Evolutionary conservation across 2,329 filamentous ascomycete species (phyloP).

Genomic region (Lasiodiplodia sp.): DNA sequence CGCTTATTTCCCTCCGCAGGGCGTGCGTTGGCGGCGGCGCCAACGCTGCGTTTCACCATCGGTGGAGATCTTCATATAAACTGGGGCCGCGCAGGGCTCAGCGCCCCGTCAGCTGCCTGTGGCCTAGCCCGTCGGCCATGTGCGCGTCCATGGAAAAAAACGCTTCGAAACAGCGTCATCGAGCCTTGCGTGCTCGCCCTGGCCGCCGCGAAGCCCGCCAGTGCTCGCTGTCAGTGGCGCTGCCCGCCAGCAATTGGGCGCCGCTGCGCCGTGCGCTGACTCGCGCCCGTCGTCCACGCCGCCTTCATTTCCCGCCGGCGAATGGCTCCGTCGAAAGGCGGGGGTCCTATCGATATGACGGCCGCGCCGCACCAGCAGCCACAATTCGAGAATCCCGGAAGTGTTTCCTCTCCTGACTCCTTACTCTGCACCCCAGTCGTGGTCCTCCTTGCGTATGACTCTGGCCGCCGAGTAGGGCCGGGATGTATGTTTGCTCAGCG

Average conservation of each 20-base stretch:
- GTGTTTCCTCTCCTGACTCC: conserved; percentile 20
- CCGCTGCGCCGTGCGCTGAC: conserved; percentile 12
- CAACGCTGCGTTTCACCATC: conserved; percentile 29
- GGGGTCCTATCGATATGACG: conserved; percentile 23
- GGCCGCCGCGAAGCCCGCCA: neutral
- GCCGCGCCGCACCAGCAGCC: neutral
- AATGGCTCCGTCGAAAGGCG: conserved; percentile 22
- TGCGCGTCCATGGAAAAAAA: neutral
- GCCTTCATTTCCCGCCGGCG: conserved; percentile 22
- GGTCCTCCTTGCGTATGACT: neutral
- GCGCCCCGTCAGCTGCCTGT: conserved; percentile 14
- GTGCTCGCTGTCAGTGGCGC: conserved; percentile 3
- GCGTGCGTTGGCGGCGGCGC: conserved; percentile 3
- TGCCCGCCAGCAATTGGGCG: neutral
- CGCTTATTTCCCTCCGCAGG: conserved; percentile 29
- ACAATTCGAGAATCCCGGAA: conserved; percentile 7
- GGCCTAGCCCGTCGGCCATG: conserved; percentile 6
- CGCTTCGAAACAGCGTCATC: conserved; percentile 23
- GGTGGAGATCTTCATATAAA: conserved; percentile 26
- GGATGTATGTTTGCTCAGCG: neutral
- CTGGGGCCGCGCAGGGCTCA: conserved; percentile 23
- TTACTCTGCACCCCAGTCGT: conserved; percentile 15
- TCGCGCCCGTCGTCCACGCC: neutral
- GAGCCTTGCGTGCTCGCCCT: conserved; percentile 22
- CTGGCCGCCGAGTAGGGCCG: neutral